phyloP scores from a whole-genome alignment of 495 filamentous ascomycete genomes.

The Chaetomium tenue region DNA sequence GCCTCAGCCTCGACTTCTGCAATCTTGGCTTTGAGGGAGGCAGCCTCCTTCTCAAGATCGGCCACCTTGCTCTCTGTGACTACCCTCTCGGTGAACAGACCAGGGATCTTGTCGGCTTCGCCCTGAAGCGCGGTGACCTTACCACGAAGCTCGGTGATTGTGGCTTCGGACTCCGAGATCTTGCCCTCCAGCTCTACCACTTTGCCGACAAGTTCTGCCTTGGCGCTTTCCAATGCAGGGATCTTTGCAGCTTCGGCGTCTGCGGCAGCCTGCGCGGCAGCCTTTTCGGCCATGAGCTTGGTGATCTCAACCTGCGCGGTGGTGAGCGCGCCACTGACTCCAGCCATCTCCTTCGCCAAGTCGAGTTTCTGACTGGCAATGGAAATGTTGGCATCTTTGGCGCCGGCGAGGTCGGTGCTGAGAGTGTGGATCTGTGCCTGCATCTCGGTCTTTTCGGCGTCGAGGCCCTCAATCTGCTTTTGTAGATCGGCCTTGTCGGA shows the following conservation, averaged over 20 bases:
- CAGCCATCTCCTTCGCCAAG: slow-evolving; percentile 28
- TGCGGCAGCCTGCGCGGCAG: slow-evolving; percentile 28
- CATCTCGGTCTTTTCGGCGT: slow-evolving; percentile 23
- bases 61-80: slow-evolving; percentile 33
- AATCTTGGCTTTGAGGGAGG: slow-evolving; percentile 33
- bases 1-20: slow-evolving; percentile 34
- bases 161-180: slow-evolving; percentile 32
- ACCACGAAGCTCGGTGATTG: slow-evolving; percentile 28
- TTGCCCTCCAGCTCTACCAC: slow-evolving; percentile 30
- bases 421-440: slow-evolving; percentile 31
- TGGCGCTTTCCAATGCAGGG: slow-evolving; percentile 30
- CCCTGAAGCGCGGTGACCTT: slow-evolving; percentile 29
- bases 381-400: slow-evolving; percentile 37
- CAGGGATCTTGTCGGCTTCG: slow-evolving; percentile 32
- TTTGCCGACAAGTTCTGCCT: slow-evolving; percentile 25
- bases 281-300: slow-evolving; percentile 36
- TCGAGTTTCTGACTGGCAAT: slow-evolving; percentile 36
- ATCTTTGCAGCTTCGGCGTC: slow-evolving; percentile 34
- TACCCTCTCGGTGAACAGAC: slow-evolving; percentile 28
- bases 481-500: slow-evolving; percentile 39
- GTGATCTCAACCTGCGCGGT: slow-evolving; percentile 29
- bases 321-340: slow-evolving; percentile 26
- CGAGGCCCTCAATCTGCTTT: slow-evolving; percentile 33
- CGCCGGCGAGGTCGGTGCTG: slow-evolving; percentile 33
- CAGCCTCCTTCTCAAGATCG: slow-evolving; percentile 28